phyloP scores from a whole-genome alignment of 2,329 filamentous ascomycete species.

The Alternaria metachromatica region DNA sequence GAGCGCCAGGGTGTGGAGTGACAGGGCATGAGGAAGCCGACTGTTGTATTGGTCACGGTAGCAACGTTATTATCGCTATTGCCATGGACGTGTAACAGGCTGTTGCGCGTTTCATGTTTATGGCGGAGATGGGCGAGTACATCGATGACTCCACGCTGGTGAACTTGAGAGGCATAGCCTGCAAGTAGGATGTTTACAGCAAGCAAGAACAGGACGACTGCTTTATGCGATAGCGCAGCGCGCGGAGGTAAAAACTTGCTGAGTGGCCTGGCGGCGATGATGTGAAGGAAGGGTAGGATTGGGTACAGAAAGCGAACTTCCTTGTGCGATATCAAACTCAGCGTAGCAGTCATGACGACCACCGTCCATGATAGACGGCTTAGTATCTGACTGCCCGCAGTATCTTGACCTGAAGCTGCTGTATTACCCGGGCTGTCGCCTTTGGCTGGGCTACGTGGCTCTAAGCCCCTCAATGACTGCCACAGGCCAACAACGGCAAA shows the following conservation, averaged over 20 bases:
- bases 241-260: constrained; percentile 66
- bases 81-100: constrained; percentile 51
- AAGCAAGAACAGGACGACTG: constrained; percentile 62
- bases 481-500: constrained; percentile 73
- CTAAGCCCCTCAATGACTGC: constrained; percentile 39
- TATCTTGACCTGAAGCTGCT: constrained; percentile 4
- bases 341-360: constrained; percentile 65
- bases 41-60: constrained; percentile 51
- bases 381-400: constrained; percentile 24
- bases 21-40: constrained; percentile 91
- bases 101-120: constrained; percentile 65
- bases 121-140: constrained; percentile 78
- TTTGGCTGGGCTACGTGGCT: constrained; percentile 25
- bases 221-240: constrained; percentile 52
- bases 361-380: constrained; percentile 49
- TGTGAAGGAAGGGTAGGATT: constrained; percentile 82
- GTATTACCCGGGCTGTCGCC: background rate
- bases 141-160: constrained; percentile 77
- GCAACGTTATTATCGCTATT: background rate
- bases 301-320: constrained; percentile 98
- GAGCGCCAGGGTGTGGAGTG: constrained; percentile 96
- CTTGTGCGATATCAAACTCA: constrained; percentile 90
- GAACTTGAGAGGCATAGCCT: constrained; percentile 74
- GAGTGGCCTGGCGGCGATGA: constrained; percentile 75
- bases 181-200: constrained; percentile 73